Evolutionary conservation across 768 basidiomycete genomes (phyloP), one percentile per base, ranked within the genome.

Genomic region (Leccinum rimulosum): DNA sequence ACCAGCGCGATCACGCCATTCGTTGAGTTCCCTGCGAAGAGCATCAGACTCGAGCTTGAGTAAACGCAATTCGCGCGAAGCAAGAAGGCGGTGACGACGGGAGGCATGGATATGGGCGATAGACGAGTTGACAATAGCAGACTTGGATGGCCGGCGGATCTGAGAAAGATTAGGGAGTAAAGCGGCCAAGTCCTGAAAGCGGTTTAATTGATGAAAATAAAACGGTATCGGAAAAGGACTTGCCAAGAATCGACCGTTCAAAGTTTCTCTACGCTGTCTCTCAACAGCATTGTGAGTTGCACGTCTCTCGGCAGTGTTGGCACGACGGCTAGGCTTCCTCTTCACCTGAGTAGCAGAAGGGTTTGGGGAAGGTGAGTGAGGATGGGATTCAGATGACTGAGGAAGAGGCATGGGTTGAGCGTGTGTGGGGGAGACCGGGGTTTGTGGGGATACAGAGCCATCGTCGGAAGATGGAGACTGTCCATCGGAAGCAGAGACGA

Each of bases 271-370:
- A 51, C 96, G 84, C 69, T 91, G 89, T 53, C 97, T 83, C 78
- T 98, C 97, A 58, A 98, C 93, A 33, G 97, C 96, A 72, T 98
- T 99, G 77, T 99, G 96, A 22, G 92, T 95, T 4, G 94, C 93
- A 36, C 96, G 80, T 74, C 95, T 91, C 73, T 98, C 96, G 54
- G 95, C 95, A 54, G 95, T 98, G 76, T 98, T 98, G 54, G 94
- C 95, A 33, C 95, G 85, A 62, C 93, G 82, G 68, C 84, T 85
- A 56, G 92, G 85, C 74, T 96, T 96, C 73, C 90, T 85, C 71
- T 90, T 92, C 59, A 77, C 70, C 61, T 82, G 81, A n/a, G 75
- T 62, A 55, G 62, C 35, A 25, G 68, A 59, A 15, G 69, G 54
- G 22, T 65, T 71, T 30, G 69, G 48, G 38, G 61, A 40, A 36